phyloP scores from a whole-genome alignment of 1,284 basidiomycete genomes.

The Sanghuangporus weigelae region DNA sequence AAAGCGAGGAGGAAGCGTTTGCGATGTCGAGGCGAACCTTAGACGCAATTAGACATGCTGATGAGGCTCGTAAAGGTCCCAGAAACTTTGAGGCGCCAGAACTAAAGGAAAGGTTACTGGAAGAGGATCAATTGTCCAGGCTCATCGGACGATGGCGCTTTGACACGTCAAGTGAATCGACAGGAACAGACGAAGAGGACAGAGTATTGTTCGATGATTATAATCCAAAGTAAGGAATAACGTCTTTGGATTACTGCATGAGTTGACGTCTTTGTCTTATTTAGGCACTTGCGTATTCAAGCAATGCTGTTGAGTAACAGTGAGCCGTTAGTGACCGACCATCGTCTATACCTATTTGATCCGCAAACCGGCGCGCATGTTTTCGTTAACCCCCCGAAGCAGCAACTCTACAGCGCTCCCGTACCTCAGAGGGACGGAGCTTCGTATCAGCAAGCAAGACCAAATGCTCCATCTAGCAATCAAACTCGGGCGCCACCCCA shows the following conservation, averaged over 20 bases:
- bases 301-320: conserved; percentile 48
- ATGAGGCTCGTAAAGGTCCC: background rate
- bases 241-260: background rate
- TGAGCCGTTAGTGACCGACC: conserved; percentile 43
- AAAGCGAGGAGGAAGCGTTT: conserved; percentile 16
- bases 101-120: conserved; percentile 35
- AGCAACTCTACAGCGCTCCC: background rate
- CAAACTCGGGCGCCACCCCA: background rate
- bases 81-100: conserved; percentile 14
- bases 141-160: conserved; percentile 65
- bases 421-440: background rate
- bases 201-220: conserved; percentile 67
- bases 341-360: conserved; percentile 37
- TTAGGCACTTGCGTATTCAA: conserved; percentile 51
- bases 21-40: background rate
- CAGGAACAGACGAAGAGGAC: conserved; percentile 65
- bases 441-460: background rate
- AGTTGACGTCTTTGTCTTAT: background rate
- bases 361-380: conserved; percentile 29
- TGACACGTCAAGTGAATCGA: conserved; percentile 55
- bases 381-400: conserved; percentile 31
- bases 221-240: conserved; percentile 44
- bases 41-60: background rate
- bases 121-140: conserved; percentile 34
- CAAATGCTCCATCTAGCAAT: conserved; percentile 16